Evolutionary conservation across 2,329 filamentous ascomycete genomes (phyloP), one percentile per base, ranked within the genome.

Genomic region (Tolypocladium endophyticum): DNA sequence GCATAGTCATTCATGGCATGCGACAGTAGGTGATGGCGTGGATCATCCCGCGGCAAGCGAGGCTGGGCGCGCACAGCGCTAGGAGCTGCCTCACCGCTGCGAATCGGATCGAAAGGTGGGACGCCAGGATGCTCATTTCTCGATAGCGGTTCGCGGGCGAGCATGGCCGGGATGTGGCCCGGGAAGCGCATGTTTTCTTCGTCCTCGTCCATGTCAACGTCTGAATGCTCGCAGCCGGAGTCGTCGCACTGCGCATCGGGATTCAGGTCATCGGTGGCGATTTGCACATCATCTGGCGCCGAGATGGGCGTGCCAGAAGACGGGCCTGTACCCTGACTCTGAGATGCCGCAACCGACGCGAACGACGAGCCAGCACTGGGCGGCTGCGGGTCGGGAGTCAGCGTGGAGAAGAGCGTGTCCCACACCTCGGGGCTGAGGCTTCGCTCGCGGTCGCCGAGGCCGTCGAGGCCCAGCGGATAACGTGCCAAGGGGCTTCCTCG

Each of bases 311-410:
- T 81, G 61, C 74, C 74, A 25, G 79, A 77, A 0, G 83, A 81
- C 53, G 69, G 68, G 1, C 71, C 74, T 2, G 74, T 72, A 58
- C 70, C 74, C 62, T 78, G 79, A 58, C 70, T 75, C 62, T 79
- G 79, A 0, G 79, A 77, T 1, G 68, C 69, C 2, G 67, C 62
- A 11, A 80, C 80, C 12, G 89, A 92, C 0, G 87, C 83, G 70
- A 96, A 96, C 0, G 92, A 96, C 1, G 91, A 92, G 36, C 89
- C 85, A 2, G 85, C 83, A 66, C 89, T 95, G 0, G 92, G 90
- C 3, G 90, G 82, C 62, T 90, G 87, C 20, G 88, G 86, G 70
- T 96, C 92, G 0, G 90, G 90, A 0, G 89, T 87, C 62, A 97
- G 82, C 0, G 90, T 95, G 8, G 83, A 87, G 60, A 92, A 78